A percentile compares a stretch with the other conserved stretches of the same genome.
Conservation (phyloP, 352 stramenopile species). For the Globisporangium apiculatum region DNA sequence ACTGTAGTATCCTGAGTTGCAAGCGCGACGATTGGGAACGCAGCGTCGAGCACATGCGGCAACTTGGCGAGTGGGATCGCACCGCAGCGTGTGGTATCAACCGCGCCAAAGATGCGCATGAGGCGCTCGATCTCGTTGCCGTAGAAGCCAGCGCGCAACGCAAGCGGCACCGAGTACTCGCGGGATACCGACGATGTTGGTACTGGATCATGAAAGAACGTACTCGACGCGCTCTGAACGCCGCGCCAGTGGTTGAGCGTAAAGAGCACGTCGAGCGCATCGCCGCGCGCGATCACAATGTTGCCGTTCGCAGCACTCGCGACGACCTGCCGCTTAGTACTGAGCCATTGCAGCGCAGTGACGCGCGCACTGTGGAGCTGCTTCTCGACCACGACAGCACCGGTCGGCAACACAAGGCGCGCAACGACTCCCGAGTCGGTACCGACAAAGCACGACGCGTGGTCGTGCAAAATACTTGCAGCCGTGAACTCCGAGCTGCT, state of each 20-base stretch:
- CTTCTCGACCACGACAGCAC: constrained; percentile 21
- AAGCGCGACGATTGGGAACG: constrained; percentile 12
- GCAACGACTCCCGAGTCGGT: constrained; percentile 30
- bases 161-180: constrained; percentile 24
- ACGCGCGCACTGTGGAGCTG: constrained; percentile 20
- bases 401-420: constrained; percentile 28
- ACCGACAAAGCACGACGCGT: constrained; percentile 37
- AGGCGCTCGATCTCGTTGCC: constrained; percentile 29
- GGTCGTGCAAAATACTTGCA: constrained; percentile 24
- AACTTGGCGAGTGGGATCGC: constrained; percentile 14
- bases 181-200: not conserved
- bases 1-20: not conserved
- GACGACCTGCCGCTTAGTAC: constrained; percentile 14
- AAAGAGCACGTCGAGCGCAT: constrained; percentile 26
- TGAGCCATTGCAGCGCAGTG: constrained; percentile 16
- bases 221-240: constrained; percentile 18
- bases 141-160: constrained; percentile 23
- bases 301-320: constrained; percentile 25
- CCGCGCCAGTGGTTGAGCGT: constrained; percentile 38
- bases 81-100: constrained; percentile 1
- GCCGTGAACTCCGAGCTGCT: constrained; percentile 25
- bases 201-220: constrained; percentile 19
- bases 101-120: constrained; percentile 20
- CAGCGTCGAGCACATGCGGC: constrained; percentile 14
- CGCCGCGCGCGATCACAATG: constrained; percentile 23